phyloP scores from a whole-genome alignment of 2,329 filamentous ascomycete genomes.

The Fusarium gaditjirri region DNA sequence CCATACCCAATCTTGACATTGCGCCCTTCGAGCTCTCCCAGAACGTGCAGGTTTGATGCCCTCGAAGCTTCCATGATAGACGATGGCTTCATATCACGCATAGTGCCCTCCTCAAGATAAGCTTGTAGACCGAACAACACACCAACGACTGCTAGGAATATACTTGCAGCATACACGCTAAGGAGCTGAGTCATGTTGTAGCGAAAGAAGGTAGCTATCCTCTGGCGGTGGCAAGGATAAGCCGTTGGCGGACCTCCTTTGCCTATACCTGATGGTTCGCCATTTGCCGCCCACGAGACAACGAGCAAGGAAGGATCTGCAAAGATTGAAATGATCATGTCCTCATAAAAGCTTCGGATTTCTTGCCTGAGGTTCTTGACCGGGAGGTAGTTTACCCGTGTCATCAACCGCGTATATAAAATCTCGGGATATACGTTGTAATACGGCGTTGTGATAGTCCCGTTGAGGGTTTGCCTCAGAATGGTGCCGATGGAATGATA shows the following conservation, averaged over 20 bases:
- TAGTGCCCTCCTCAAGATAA: background rate
- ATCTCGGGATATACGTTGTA: background rate
- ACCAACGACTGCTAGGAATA: accelerated
- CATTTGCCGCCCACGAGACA: background rate
- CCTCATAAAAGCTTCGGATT: background rate
- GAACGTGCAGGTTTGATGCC: background rate
- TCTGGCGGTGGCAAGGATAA: background rate
- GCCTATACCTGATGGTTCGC: accelerated
- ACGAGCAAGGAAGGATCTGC: accelerated
- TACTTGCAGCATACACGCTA: background rate
- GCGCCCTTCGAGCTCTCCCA: accelerated
- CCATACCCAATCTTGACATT: background rate
- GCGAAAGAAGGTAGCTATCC: background rate
- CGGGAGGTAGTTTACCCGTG: background rate
- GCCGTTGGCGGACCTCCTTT: background rate
- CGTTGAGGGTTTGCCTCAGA: background rate
- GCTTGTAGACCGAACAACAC: accelerated
- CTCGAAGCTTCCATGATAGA: background rate
- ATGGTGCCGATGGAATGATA: background rate
- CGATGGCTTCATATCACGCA: slow-evolving; percentile 14
- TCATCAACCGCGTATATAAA: slow-evolving; percentile 11
- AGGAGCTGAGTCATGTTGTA: background rate
- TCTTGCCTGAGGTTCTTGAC: background rate
- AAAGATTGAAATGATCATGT: background rate
- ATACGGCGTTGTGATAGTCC: background rate